Evolutionary conservation across 2,329 filamentous ascomycete genomes (phyloP).

Genomic region (Alternaria sp.): DNA sequence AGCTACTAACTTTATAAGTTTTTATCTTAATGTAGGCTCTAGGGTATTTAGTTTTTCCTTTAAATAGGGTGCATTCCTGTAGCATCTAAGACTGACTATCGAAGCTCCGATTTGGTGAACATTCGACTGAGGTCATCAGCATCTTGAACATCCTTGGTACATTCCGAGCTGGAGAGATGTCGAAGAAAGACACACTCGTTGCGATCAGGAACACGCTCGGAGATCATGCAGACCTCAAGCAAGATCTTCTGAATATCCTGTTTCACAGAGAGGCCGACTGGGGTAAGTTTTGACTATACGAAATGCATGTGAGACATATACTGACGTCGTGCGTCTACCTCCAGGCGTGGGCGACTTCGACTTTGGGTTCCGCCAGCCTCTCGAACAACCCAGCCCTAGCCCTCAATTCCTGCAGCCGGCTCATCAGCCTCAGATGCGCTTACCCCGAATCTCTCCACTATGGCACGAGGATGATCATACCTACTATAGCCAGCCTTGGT

Average conservation of each 20-base stretch:
- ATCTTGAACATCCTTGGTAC: constrained; percentile 23
- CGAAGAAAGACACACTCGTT: constrained; percentile 29
- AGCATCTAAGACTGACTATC: not conserved
- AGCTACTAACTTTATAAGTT: no score
- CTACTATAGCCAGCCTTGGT: not conserved
- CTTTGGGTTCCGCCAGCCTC: constrained; percentile 16
- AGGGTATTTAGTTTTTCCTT: no score
- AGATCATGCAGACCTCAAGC: constrained; percentile 26
- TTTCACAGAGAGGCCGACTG: constrained; percentile 31
- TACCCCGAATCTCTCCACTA: constrained; percentile 20
- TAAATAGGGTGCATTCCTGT: no score
- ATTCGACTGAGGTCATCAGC: constrained; percentile 21
- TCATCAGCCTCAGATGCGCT: constrained; percentile 29
- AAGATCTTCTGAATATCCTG: constrained; percentile 29
- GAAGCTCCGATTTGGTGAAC: constrained; percentile 32
- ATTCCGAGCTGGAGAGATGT: constrained; percentile 23
- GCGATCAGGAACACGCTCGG: constrained; percentile 27
- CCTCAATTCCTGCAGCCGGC: constrained; percentile 34
- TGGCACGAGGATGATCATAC: constrained; percentile 14
- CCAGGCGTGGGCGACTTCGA: constrained; percentile 27
- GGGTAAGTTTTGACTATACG: constrained; percentile 5
- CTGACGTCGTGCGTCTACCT: not conserved
- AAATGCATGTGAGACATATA: not conserved
- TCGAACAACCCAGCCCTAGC: not conserved
- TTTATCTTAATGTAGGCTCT: no score